Evolutionary conservation across 2,329 filamentous ascomycete species (phyloP), one percentile per base, ranked within the genome.

Genomic region (Claviceps sp.): DNA sequence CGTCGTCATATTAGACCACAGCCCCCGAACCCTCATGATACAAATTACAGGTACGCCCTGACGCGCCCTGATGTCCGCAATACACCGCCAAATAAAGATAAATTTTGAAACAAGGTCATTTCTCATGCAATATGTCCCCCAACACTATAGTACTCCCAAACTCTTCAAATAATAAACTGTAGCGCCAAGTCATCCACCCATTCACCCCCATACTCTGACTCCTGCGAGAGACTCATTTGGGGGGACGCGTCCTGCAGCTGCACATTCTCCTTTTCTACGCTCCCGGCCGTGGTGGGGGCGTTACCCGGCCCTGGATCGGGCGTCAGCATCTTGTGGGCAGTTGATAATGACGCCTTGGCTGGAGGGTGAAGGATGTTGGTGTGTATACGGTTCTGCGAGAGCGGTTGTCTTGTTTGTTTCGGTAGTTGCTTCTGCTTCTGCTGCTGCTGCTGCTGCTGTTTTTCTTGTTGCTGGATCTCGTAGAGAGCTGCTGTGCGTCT

Each of bases 101-200:
- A 11, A 34, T 11, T 11, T 34, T 34, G 29, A 34, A 34, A 34
- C 29, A 34, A 34, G 9, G 29, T 34, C 29, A 34, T 34, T 34
- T 34, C 29, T 34, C 5, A 43, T 22, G 9, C 13, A 23, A 23
- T 6, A 43, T 42, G 40, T 20, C 40, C 20, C 16, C 5, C n/a
- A 16, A 16, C 26, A 16, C 23, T 7, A 26, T 13, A 13, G 5
- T 7, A 5, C 42, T 5, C n/a, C 14, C 14, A 6, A 7, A 2
- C 14, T 14, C 3, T 40, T 59, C 49, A 61, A 39, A 58, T 34
- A n/a, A 51, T 29, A 38, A 67, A 47, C 26, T 68, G 66, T 5
- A 60, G 52, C 1, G 61, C 64, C n/a, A 66, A 54, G 17, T 70
- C 66, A 26, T 70, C 67, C 4, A 69, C 55, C 67, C 67, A 69